Percentiles rank a stretch among this genome's conserved stretches.
Conservation (phyloP, 225 moss, liverwort and hornwort species). For the Rhytidiadelphus loreus region DNA sequence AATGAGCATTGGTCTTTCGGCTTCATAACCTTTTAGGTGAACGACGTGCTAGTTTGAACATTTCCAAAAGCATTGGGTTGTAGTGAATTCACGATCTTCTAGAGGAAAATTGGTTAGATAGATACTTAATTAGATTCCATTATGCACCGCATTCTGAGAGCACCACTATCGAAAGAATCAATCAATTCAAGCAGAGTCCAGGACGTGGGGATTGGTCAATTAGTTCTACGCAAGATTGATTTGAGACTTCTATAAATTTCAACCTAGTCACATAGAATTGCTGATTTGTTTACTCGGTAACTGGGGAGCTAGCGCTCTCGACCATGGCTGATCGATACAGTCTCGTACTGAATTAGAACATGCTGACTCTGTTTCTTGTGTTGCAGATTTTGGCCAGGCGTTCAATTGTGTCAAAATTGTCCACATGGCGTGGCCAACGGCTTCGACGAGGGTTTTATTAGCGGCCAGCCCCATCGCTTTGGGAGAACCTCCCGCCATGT, state of each 20-base stretch:
- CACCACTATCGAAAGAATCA: too few relatives aligned
- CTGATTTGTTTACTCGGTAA: not conserved
- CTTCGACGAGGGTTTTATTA: not conserved
- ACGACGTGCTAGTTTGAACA: too few relatives aligned
- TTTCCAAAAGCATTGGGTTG: not conserved
- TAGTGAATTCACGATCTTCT: not conserved
- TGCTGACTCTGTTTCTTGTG: not conserved
- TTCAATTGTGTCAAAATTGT: not conserved
- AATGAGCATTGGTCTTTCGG: too few relatives aligned
- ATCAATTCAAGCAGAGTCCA: not conserved
- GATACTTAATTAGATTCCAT: not conserved
- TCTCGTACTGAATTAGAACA: not conserved
- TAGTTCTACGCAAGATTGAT: not conserved
- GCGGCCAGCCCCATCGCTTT: not conserved
- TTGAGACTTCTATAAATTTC: not conserved
- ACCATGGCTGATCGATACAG: not conserved
- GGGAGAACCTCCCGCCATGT: not conserved
- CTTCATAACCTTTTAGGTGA: too few relatives aligned
- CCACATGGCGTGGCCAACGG: not conserved
- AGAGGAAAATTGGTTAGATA: too few relatives aligned
- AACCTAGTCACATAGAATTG: not conserved
- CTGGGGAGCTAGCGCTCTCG: not conserved
- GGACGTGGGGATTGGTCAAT: not conserved
- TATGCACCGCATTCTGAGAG: not conserved
- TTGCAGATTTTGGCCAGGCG: not conserved